Percentiles rank a stretch among this genome's conserved stretches.
phyloP scores from a whole-genome alignment of 2,329 filamentous ascomycete species.

The Colletotrichum graminicola region DNA sequence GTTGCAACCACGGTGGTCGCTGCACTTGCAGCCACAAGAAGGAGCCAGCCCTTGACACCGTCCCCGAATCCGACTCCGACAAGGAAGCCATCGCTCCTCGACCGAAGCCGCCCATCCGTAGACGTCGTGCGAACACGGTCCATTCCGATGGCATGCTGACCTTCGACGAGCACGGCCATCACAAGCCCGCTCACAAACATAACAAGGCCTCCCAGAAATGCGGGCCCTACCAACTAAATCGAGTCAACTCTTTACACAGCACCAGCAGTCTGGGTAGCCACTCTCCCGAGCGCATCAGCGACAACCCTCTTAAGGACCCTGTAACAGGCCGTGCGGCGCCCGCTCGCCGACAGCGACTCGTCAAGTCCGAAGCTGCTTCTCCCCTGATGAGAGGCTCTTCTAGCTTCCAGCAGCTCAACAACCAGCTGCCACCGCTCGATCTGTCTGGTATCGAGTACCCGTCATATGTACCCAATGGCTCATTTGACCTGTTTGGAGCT shows the following conservation, averaged over 20 bases:
- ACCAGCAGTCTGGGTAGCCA: constrained; percentile 61
- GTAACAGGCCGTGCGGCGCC: constrained; percentile 53
- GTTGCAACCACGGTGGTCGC: constrained; percentile 76
- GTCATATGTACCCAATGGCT: constrained; percentile 59
- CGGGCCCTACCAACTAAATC: constrained; percentile 71
- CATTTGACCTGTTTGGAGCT: constrained; percentile 65
- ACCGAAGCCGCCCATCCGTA: constrained; percentile 59
- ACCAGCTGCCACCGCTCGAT: constrained; percentile 69
- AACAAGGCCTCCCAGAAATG: constrained; percentile 71
- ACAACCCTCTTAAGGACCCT: constrained; percentile 54
- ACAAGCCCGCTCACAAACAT: constrained; percentile 72
- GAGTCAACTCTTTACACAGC: constrained; percentile 70
- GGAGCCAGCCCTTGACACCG: constrained; percentile 70
- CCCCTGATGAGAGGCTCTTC: constrained; percentile 64
- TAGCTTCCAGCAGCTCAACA: constrained; percentile 65
- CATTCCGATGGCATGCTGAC: constrained; percentile 71
- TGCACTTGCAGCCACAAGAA: constrained; percentile 76
- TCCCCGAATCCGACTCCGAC: constrained; percentile 74
- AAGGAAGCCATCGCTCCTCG: constrained; percentile 53
- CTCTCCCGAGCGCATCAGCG: constrained; percentile 58
- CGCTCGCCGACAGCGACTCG: constrained; percentile 62
- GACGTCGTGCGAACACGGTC: constrained; percentile 71
- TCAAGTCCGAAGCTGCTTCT: constrained; percentile 73
- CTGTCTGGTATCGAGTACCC: constrained; percentile 67
- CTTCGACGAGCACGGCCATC: constrained; percentile 74